Evolutionary conservation across 352 stramenopile species (phyloP).

Genomic region (Globisporangium abappressorium): DNA sequence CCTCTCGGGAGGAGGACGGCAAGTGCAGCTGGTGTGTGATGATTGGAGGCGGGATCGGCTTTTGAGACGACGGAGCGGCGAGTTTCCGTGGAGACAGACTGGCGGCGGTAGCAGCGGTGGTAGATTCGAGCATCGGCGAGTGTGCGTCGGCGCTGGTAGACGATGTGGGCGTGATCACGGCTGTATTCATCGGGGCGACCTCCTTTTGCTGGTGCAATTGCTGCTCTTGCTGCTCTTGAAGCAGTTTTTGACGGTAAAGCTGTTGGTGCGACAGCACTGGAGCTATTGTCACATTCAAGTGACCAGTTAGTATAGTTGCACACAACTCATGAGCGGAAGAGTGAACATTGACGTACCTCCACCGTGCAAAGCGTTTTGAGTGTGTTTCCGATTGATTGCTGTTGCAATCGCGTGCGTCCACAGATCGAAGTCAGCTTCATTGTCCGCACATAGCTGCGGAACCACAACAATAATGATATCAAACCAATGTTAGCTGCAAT

Average conservation of each 20-base stretch:
- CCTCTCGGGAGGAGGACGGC: not conserved
- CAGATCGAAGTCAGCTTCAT: constrained; percentile 70
- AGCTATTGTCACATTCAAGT: not conserved
- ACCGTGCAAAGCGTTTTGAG: constrained; percentile 20
- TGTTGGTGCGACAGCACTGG: constrained; percentile 69
- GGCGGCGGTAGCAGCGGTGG: not conserved
- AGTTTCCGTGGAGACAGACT: not conserved
- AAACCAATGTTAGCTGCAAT: not conserved
- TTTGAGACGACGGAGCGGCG: constrained; percentile 9
- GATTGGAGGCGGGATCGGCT: constrained; percentile 26
- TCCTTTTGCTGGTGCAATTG: constrained; percentile 18
- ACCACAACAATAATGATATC: constrained; percentile 8
- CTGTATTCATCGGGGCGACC: not conserved
- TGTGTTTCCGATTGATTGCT: constrained; percentile 74
- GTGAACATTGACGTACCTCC: constrained; percentile 4
- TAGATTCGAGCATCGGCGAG: not conserved
- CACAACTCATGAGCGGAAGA: not conserved
- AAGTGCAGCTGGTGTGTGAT: constrained; percentile 13
- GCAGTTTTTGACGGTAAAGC: constrained; percentile 65
- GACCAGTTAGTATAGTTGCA: constrained; percentile 5
- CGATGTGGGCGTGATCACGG: constrained; percentile 16
- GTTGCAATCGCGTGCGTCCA: constrained; percentile 79
- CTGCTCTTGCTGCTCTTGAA: constrained; percentile 47
- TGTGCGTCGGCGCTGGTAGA: not conserved
- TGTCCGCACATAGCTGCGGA: constrained; percentile 62